A percentile compares a stretch with the other conserved stretches of the same genome.
These are phyloP conservation scores for Elsinoe necatrix DNA, from an alignment of 2,329 filamentous ascomycete species.

Conservation along the genomic window DNA sequence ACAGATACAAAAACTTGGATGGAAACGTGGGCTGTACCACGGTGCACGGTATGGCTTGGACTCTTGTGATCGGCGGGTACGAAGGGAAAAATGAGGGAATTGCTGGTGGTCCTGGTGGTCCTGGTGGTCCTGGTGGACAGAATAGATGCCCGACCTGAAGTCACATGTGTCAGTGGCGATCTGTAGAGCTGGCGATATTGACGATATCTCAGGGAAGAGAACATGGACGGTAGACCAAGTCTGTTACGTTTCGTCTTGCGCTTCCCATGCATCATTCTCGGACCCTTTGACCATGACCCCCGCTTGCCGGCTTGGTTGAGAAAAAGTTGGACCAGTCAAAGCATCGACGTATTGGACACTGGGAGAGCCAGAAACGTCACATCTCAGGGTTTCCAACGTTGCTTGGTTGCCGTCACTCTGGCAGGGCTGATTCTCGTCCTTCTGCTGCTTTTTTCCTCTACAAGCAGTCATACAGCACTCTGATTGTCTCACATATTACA, in stretches of 20 bases:
- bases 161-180: background rate
- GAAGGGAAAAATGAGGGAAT: background rate
- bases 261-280: background rate
- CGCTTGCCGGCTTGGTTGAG: background rate
- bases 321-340: background rate
- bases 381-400: background rate
- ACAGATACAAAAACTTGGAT: background rate
- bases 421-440: slow-evolving; percentile 1
- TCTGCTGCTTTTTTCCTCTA: slow-evolving; percentile 2
- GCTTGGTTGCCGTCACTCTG: background rate
- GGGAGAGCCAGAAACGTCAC: background rate
- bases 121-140: background rate
- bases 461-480: background rate
- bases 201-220: background rate
- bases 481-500: background rate
- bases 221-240: background rate
- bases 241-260: background rate
- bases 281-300: background rate
- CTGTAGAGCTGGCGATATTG: background rate
- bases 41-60: slow-evolving; percentile 1
- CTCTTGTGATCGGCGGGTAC: background rate
- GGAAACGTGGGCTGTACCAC: slow-evolving; percentile 8
- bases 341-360: background rate
- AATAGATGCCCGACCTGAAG: background rate
- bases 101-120: background rate